Evolutionary conservation across 1,284 basidiomycete genomes (phyloP).

Genomic region (Trichosporon asahii): DNA sequence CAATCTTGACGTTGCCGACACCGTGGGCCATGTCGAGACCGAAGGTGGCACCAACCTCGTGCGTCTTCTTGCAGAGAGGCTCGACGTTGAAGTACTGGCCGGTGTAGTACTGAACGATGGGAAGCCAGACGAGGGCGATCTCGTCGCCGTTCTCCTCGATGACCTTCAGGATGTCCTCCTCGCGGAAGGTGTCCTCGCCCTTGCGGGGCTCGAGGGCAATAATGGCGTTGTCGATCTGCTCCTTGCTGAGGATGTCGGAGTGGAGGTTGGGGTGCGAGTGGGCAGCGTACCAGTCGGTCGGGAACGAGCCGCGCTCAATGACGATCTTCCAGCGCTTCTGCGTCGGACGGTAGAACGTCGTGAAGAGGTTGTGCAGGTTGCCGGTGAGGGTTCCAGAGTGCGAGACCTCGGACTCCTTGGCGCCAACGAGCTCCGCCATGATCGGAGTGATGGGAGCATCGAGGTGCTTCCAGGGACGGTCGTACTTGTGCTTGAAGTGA

Average conservation of each 20-base stretch:
- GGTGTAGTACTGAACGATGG: slow-evolving; percentile 93
- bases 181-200: slow-evolving; percentile 82
- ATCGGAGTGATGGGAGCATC: slow-evolving; percentile 68
- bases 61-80: slow-evolving; percentile 75
- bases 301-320: slow-evolving; percentile 90
- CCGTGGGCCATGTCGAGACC: slow-evolving; percentile 98
- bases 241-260: slow-evolving; percentile 65
- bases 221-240: slow-evolving; percentile 59
- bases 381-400: slow-evolving; percentile 91
- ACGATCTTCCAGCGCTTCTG: slow-evolving; percentile 81
- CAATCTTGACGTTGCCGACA: slow-evolving; percentile 84
- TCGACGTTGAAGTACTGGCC: slow-evolving; percentile 93
- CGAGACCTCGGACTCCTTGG: slow-evolving; percentile 80
- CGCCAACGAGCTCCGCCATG: slow-evolving; percentile 83
- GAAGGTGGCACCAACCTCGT: slow-evolving; percentile 74
- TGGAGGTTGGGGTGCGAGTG: slow-evolving; percentile 78
- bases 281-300: slow-evolving; percentile 96
- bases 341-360: slow-evolving; percentile 89
- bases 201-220: slow-evolving; percentile 73
- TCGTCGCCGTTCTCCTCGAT: slow-evolving; percentile 67
- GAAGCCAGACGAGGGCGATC: slow-evolving; percentile 85
- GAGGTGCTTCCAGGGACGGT: slow-evolving; percentile 78
- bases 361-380: slow-evolving; percentile 92
- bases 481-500: slow-evolving; percentile 83
- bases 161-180: slow-evolving; percentile 77